phyloP scores from a whole-genome alignment of 1,284 basidiomycete genomes.

The Sanghuangporus sanghuang region DNA sequence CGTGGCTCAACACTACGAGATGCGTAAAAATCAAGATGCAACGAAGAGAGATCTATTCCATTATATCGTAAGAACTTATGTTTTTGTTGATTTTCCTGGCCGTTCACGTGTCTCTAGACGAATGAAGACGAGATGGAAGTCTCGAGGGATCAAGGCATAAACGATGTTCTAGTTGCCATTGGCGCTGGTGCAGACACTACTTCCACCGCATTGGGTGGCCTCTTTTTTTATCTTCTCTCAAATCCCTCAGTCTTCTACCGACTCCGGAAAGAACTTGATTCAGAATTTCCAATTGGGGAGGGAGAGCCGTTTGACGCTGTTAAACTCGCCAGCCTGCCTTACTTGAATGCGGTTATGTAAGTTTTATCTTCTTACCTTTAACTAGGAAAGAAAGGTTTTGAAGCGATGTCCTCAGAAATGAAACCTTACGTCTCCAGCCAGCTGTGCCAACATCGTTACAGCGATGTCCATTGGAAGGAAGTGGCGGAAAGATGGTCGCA shows the following conservation, averaged over 20 bases:
- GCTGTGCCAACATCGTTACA: constrained; percentile 7
- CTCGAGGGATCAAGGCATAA: constrained; percentile 22
- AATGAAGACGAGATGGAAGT: constrained; percentile 25
- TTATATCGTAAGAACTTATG: constrained; percentile 27
- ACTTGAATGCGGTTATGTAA: constrained; percentile 30
- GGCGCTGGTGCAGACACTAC: constrained; percentile 34
- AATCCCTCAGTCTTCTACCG: constrained; percentile 26
- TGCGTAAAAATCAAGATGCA: constrained; percentile 21
- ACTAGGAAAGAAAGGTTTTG: background rate
- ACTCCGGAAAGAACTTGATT: constrained; percentile 28
- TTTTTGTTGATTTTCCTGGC: background rate
- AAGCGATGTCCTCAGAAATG: background rate
- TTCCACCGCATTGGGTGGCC: constrained; percentile 27
- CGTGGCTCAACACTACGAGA: constrained; percentile 16
- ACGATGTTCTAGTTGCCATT: constrained; percentile 32
- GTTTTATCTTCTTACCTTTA: constrained; percentile 8
- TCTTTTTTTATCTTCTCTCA: constrained; percentile 28
- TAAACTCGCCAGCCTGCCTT: constrained; percentile 26
- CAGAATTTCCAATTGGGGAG: constrained; percentile 18
- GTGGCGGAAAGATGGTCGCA: constrained; percentile 10
- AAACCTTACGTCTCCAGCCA: constrained; percentile 10
- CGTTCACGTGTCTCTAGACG: constrained; percentile 20
- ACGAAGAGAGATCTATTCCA: constrained; percentile 33
- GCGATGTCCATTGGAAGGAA: constrained; percentile 2
- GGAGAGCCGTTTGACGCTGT: constrained; percentile 17